Base-by-base conservation (phyloP, 768 basidiomycete species). In the Suillus variegatus region DNA sequence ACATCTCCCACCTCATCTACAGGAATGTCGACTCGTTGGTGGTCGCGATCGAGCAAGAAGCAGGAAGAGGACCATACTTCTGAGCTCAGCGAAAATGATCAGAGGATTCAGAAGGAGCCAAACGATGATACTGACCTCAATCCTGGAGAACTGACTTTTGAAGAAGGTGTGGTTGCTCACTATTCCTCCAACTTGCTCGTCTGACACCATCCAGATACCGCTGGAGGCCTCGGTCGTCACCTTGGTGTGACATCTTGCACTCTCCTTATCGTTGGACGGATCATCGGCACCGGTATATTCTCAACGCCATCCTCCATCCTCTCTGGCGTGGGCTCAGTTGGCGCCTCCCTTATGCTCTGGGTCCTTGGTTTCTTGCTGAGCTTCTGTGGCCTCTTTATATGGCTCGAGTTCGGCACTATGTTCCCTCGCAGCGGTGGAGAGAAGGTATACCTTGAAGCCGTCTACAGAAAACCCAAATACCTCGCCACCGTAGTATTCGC, bases 251-350 rank as follows among this genome's bases (percentile, higher is more conserved):
- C 84, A 64, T 84, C 81, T 52, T 87, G 85, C 66, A 87, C 86
- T 0, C 80, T 87, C 68, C 76, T 86, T 22, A 86, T 86, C 43
- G 81, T 86, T 35, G 86, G 86, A 0, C 79, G 81, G 32, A 85
- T 88, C 64, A 86, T 87, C 67, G 86, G 87, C 0, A 88, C 86
- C 0, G 87, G 86, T n/a, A 88, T 88, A 65, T 88, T 88, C 75
- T 85, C 85, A 1, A 87, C 86, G 0, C 87, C 87, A 0, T 86
- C 86, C 0, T 84, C 84, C 0, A 88, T 88, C 69, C 80, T 88
- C 38, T 78, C 74, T 0, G 83, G 85, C 0, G 87, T 88, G 0
- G 84, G 83, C 14, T 86, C 85, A 7, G 76, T 88, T 20, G 87
- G 86, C 22, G 86, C 87, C 1, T 87, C 86, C 0, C 75, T 88